Percentiles rank a stretch among this genome's conserved stretches.
Conservation (phyloP, 192 early-diverging fungal genomes). For the Jimgerdemannia lactiflua region DNA sequence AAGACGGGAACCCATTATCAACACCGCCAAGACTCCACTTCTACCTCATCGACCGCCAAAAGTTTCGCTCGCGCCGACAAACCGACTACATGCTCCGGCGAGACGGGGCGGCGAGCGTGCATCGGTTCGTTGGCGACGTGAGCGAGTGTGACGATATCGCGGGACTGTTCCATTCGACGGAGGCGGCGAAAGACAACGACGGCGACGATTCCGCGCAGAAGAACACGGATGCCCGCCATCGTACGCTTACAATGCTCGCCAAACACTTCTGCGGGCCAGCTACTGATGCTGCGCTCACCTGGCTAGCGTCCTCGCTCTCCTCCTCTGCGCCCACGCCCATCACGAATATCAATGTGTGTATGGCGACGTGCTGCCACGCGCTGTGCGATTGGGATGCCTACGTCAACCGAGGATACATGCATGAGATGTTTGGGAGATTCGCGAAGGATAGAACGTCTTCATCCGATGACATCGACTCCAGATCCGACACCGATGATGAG, state of each 20-base stretch:
- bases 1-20: neutral
- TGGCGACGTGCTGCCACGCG: constrained; percentile 2
- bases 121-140: too few species aligned
- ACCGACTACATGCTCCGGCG: too few species aligned
- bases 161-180: too few species aligned
- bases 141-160: too few species aligned
- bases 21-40: neutral
- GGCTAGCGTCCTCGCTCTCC: neutral
- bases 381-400: constrained; percentile 4
- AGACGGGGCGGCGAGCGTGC: too few species aligned
- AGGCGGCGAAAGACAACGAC: too few species aligned
- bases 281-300: neutral
- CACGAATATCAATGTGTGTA: neutral
- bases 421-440: too few species aligned
- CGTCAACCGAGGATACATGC: neutral
- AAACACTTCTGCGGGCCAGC: constrained; percentile 1
- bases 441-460: too few species aligned
- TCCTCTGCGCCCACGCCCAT: too few species aligned
- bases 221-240: too few species aligned
- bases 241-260: neutral
- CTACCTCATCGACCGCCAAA: neutral
- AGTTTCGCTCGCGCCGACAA: neutral
- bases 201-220: too few species aligned
- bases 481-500: neutral
- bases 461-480: too few species aligned